phyloP scores from a whole-genome alignment of 768 basidiomycete genomes.

The Pleurotus ostreatus region DNA sequence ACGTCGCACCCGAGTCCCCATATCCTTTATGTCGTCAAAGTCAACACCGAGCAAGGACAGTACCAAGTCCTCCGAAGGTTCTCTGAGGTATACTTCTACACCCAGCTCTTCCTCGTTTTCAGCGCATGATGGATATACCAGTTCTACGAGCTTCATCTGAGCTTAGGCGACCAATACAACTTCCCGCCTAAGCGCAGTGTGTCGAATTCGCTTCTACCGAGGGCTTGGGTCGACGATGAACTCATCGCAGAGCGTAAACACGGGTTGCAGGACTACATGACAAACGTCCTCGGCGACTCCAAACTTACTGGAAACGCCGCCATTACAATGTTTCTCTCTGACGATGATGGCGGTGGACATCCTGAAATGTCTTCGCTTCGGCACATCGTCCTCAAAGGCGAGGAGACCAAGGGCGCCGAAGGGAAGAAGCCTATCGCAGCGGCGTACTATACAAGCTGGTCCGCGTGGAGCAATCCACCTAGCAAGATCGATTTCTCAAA shows the following conservation, averaged over 20 bases:
- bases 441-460: constrained; percentile 6
- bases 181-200: constrained; percentile 40
- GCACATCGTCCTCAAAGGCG: neutral
- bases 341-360: neutral
- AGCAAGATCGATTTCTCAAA: constrained; percentile 6
- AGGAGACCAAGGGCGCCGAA: neutral
- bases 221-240: constrained; percentile 40
- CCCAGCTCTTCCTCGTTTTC: neutral
- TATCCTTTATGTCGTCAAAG: constrained; percentile 39
- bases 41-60: constrained; percentile 25
- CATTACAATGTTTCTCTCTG: constrained; percentile 24
- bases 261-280: constrained; percentile 36
- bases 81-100: constrained; percentile 33
- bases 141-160: constrained; percentile 10
- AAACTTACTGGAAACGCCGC: constrained; percentile 24
- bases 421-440: neutral
- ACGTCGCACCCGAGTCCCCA: constrained; percentile 45
- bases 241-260: constrained; percentile 42
- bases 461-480: neutral
- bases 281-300: constrained; percentile 23
- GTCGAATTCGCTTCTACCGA: constrained; percentile 37
- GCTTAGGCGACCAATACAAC: constrained; percentile 20
- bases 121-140: neutral
- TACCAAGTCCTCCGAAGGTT: constrained; percentile 30
- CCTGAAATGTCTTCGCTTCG: neutral